Percentiles rank a stretch among this genome's conserved stretches.
These are phyloP conservation scores for Knoxdaviesia capensis DNA, from an alignment of 2,329 filamentous ascomycete genomes.

Conservation along the genomic window DNA sequence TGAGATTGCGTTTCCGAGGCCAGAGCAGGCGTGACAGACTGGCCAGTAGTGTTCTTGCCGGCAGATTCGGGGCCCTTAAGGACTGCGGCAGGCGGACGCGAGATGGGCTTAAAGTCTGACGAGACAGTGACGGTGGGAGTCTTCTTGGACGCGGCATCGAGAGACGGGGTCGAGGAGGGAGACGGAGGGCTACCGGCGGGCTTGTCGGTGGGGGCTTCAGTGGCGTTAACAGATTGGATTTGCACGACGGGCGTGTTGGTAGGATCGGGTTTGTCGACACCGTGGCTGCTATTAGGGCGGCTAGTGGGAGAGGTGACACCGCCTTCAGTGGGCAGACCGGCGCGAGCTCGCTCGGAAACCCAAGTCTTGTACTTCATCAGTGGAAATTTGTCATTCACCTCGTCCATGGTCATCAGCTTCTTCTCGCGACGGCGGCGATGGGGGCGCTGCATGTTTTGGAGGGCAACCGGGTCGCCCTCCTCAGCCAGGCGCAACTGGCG, in stretches of 20 bases:
- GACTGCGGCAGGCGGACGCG: no score
- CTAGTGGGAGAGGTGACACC: constrained; percentile 62
- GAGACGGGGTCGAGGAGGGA: constrained; percentile 12
- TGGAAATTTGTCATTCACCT: constrained; percentile 94
- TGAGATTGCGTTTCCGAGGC: no score
- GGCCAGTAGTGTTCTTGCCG: no score
- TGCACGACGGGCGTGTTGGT: neutral
- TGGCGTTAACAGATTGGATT: constrained; percentile 10
- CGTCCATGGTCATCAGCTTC: constrained; percentile 97
- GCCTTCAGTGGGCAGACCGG: constrained; percentile 67
- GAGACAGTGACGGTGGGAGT: constrained; percentile 6
- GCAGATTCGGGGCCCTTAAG: no score
- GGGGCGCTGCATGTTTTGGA: constrained; percentile 58
- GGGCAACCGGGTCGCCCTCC: constrained; percentile 72
- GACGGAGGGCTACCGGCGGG: constrained; percentile 21
- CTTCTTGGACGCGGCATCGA: constrained; percentile 6
- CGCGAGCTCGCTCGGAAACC: constrained; percentile 63
- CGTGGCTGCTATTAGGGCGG: constrained; percentile 51
- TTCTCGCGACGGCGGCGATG: constrained; percentile 83
- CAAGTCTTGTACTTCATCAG: constrained; percentile 93
- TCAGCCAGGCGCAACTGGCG: constrained; percentile 58
- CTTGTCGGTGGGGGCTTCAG: constrained; percentile 22
- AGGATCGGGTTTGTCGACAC: constrained; percentile 36
- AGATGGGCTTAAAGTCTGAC: neutral
- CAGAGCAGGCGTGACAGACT: no score